Percentiles rank a stretch among this genome's conserved stretches.
Conservation (phyloP, 2,329 filamentous ascomycete species). For the Aspergillus chevalieri region DNA sequence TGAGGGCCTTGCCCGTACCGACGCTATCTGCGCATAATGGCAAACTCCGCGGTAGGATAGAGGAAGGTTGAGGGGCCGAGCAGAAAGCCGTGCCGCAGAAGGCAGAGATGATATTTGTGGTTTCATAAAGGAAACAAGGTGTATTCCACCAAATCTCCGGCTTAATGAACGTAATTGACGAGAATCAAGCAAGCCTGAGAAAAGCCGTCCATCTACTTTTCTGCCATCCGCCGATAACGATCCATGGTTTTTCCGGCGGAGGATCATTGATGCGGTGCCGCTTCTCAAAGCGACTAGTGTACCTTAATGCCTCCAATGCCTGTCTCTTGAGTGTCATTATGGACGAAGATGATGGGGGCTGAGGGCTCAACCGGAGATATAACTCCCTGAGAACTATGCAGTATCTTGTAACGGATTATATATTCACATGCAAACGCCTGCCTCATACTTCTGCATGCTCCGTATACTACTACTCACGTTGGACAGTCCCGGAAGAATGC, state of each 20-base stretch:
- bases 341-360: too few species aligned
- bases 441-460: too few species aligned
- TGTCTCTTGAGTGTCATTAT: too few species aligned
- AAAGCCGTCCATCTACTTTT: background rate
- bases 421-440: too few species aligned
- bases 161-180: too few species aligned
- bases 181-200: conserved; percentile 1
- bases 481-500: background rate
- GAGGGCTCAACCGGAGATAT: too few species aligned
- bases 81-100: conserved; percentile 17
- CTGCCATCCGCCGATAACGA: background rate
- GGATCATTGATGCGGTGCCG: conserved; percentile 18
- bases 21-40: conserved; percentile 18
- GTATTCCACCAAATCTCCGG: too few species aligned
- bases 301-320: background rate
- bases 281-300: background rate
- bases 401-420: too few species aligned
- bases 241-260: conserved; percentile 9
- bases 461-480: too few species aligned
- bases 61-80: conserved; percentile 2
- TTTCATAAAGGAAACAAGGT: conserved; percentile 16
- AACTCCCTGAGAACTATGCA: too few species aligned
- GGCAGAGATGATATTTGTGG: conserved; percentile 16
- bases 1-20: conserved; percentile 11
- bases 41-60: conserved; percentile 14